Conservation (phyloP, 345 rosid genomes). For the Carallia pectinifolia region DNA sequence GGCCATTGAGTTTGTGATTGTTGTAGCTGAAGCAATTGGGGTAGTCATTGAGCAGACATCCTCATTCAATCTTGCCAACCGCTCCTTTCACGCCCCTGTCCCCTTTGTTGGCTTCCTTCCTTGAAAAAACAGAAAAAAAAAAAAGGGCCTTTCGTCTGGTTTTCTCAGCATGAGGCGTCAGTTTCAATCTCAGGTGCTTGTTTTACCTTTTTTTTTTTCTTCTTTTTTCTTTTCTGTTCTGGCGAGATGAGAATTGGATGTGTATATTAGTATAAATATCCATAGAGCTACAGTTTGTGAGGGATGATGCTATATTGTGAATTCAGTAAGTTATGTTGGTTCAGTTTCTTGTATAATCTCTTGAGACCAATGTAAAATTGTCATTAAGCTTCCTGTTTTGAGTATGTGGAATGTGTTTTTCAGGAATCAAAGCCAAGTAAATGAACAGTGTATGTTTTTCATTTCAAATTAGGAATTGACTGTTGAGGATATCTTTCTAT, state of each 20-base stretch:
- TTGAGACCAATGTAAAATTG: not conserved
- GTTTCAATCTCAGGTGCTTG: not conserved
- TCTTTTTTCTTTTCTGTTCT: not conserved
- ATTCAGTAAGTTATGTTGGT: not conserved
- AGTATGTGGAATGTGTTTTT: too few relatives aligned
- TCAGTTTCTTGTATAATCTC: not conserved
- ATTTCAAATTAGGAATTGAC: too few relatives aligned
- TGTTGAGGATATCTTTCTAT: too few relatives aligned
- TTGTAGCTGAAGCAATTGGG: slow-evolving; percentile 2
- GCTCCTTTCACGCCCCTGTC: not conserved
- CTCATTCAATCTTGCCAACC: not conserved
- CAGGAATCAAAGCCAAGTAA: too few relatives aligned
- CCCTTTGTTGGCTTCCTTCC: not conserved
- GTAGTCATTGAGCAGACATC: slow-evolving; percentile 1
- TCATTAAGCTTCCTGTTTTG: not conserved
- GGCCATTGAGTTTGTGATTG: slow-evolving; percentile 9
- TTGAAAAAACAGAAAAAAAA: not conserved
- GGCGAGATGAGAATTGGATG: not conserved
- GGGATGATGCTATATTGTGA: not conserved
- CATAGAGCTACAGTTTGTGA: not conserved
- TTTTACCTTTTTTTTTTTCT: not conserved
- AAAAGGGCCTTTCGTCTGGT: not conserved
- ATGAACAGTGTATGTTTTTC: too few relatives aligned
- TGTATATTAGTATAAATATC: not conserved
- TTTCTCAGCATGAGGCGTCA: not conserved